Base-by-base conservation (phyloP, 2,329 filamentous ascomycete species). In the Diplodia scrobiculata region DNA sequence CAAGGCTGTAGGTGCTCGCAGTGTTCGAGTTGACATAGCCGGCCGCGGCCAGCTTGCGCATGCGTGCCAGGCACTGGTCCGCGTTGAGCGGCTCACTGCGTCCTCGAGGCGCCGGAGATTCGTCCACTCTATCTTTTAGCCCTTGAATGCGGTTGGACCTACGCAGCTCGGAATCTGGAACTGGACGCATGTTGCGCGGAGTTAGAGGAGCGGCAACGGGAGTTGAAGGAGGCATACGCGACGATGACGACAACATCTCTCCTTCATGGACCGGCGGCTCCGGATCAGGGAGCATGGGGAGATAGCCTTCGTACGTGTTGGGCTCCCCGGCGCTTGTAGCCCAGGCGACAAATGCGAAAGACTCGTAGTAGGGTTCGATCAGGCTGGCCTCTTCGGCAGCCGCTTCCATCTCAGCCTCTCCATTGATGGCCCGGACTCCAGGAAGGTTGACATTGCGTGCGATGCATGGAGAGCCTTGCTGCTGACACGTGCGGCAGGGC, bases 71-170 rank as follows among this genome's bases (percentile, higher is more conserved):
- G 36, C 19, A 27, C 25, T 32, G 50, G 41, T 2, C 41, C 2
- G 41, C 41, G 36, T 5, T 45, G 19, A 38, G 54, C 36, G 11
- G 53, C 11, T 3, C 19, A 7, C 36, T 2, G 41, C 17, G 41
- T 6, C 2, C 17, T 45, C 17, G 41, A 45, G 41, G 41, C 7
- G 3, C 36, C 13, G 54, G 54, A 6, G 36, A 17, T 5, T 27
- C 54, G 13, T 59, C 36, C 14, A 34, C 19, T 21, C 27, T 59
- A 19, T 34, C 34, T 34, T 59, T 53, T 7, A 17, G 25, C 14
- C 25, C 51, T 34, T 36, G 52, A 13, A 59, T 36, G 17, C 54
- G 32, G 54, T 14, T 48, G 17, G 55, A 60, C 25, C 41, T 48
- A n/a, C 55, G 55, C 27, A 32, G 38, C 17, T 25, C 14, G 38